These are phyloP conservation scores for Dendrothele bispora DNA, from an alignment of 768 basidiomycete genomes.

Conservation along the genomic window DNA sequence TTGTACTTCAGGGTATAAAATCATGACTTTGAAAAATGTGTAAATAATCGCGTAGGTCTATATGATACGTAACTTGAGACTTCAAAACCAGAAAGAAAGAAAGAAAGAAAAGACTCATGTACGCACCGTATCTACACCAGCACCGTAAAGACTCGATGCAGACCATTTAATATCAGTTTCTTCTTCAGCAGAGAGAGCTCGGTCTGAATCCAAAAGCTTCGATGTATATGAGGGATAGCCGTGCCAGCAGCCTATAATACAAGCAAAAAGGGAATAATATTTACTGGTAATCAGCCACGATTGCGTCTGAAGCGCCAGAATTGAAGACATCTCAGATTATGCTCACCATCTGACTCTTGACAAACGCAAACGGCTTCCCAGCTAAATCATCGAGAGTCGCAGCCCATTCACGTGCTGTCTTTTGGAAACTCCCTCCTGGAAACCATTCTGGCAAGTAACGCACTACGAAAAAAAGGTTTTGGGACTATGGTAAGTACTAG, in stretches of 20 bases:
- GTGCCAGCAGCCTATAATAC: slow-evolving; percentile 51
- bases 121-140: slow-evolving; percentile 31
- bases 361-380: slow-evolving; percentile 27
- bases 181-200: slow-evolving; percentile 52
- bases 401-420: slow-evolving; percentile 31
- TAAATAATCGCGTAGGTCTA: slow-evolving; percentile 67
- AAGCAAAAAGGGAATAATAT: too few species aligned
- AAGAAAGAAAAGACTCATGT: too few species aligned
- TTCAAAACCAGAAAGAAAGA: slow-evolving; percentile 3
- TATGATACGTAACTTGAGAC: too few species aligned
- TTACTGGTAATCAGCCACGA: too few species aligned
- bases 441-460: slow-evolving; percentile 34
- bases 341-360: slow-evolving; percentile 23
- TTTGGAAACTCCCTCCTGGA: slow-evolving; percentile 35
- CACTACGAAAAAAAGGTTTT: slow-evolving; percentile 18
- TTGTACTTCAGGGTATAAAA: slow-evolving; percentile 52
- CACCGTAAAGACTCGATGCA: slow-evolving; percentile 54
- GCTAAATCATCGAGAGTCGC: slow-evolving; percentile 28
- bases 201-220: slow-evolving; percentile 48
- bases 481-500: background rate
- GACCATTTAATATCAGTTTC: slow-evolving; percentile 70
- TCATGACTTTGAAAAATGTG: too few species aligned
- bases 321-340: slow-evolving; percentile 12
- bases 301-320: background rate
- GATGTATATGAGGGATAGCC: slow-evolving; percentile 61